Evolutionary conservation across 371 early-diverging fungal genomes (phyloP).

Genomic region (Batkoa obscura): DNA sequence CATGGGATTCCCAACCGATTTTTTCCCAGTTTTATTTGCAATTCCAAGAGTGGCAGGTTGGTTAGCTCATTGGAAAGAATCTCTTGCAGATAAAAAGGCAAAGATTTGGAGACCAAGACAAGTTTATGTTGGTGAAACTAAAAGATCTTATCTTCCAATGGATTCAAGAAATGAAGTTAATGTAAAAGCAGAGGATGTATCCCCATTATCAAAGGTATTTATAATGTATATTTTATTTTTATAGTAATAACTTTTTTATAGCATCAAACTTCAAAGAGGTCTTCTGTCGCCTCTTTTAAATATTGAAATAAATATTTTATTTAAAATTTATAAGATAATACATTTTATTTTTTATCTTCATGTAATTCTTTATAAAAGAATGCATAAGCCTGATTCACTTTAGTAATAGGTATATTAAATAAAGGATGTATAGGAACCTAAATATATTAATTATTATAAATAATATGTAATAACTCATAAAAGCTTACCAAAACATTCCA

Average conservation of each 20-base stretch:
- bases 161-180: conserved; percentile 5
- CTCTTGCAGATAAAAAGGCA: conserved; percentile 15
- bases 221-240: not conserved
- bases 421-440: conserved; percentile 14
- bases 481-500: conserved; percentile 26
- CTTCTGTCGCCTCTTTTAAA: conserved; percentile 4
- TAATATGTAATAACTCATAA: conserved; percentile 16
- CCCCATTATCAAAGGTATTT: not conserved
- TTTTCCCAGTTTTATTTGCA: conserved; percentile 31
- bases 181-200: not conserved
- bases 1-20: conserved; percentile 40
- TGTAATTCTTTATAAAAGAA: conserved; percentile 12
- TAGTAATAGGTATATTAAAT: conserved; percentile 13
- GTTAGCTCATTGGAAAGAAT: conserved; percentile 31
- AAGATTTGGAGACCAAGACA: conserved; percentile 43
- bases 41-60: conserved; percentile 23
- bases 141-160: conserved; percentile 19
- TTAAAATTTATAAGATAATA: not conserved
- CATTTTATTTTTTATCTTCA: too few species aligned
- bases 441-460: not conserved
- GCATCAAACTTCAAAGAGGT: conserved; percentile 4
- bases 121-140: conserved; percentile 22
- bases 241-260: not conserved
- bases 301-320: not conserved
- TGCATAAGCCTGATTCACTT: conserved; percentile 10